Evolutionary conservation across 805 yeast species (phyloP).

Genomic region (Cyberlindnera meyerae): DNA sequence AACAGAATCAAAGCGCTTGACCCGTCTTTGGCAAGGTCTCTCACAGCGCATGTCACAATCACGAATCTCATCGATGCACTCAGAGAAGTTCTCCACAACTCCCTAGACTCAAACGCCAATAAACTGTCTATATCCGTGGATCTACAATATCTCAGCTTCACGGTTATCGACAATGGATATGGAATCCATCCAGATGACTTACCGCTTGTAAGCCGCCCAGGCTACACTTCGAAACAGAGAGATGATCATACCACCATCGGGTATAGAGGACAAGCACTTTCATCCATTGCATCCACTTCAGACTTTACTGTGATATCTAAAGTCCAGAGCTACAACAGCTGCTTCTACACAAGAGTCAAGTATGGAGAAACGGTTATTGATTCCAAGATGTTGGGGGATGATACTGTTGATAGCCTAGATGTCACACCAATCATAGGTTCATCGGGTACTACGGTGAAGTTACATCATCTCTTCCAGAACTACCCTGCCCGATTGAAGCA

Average conservation of each 20-base stretch:
- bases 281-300: conserved; percentile 46
- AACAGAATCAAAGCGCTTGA: conserved; percentile 7
- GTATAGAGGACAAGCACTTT: conserved; percentile 69
- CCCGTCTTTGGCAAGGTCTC: conserved; percentile 3
- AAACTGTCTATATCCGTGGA: conserved; percentile 34
- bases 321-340: conserved; percentile 24
- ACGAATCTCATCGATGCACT: conserved; percentile 37
- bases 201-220: conserved; percentile 26
- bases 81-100: conserved; percentile 48
- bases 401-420: conserved; percentile 1
- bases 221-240: conserved; percentile 1
- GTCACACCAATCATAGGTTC: conserved; percentile 10
- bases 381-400: conserved; percentile 6
- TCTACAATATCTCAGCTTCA: conserved; percentile 28
- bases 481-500: conserved; percentile 40
- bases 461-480: conserved; percentile 37
- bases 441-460: conserved; percentile 36
- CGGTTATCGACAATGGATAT: conserved; percentile 62
- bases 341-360: conserved; percentile 22
- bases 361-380: conserved; percentile 15
- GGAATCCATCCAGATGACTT: conserved; percentile 57
- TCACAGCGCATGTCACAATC: conserved; percentile 25
- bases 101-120: conserved; percentile 49
- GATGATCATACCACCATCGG: conserved; percentile 42
- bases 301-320: conserved; percentile 46